Conservation (phyloP, 352 stramenopile genomes). For the Phytophthora pistaciae region DNA sequence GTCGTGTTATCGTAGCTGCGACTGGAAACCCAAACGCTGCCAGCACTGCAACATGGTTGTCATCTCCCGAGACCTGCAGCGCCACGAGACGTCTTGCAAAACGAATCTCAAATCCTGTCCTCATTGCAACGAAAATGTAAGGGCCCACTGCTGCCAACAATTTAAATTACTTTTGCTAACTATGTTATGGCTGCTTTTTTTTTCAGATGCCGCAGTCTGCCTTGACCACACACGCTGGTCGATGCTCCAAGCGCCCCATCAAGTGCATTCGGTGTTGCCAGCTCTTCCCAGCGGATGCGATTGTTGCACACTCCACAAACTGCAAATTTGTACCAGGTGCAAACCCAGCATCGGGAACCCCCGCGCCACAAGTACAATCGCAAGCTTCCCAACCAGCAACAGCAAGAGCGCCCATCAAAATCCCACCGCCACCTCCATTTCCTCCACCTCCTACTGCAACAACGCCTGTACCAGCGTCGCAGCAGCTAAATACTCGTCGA, state of each 20-base stretch:
- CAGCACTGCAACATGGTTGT: constrained; percentile 89
- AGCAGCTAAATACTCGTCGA: constrained; percentile 12
- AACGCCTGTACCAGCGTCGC: constrained; percentile 8
- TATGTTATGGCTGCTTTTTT: neutral
- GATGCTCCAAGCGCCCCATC: constrained; percentile 80
- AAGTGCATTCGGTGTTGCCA: constrained; percentile 88
- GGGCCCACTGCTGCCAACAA: neutral
- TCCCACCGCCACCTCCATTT: constrained; percentile 60
- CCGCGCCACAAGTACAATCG: neutral
- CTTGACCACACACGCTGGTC: constrained; percentile 55
- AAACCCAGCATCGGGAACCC: neutral
- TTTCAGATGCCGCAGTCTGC: constrained; percentile 62
- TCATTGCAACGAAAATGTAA: constrained; percentile 75
- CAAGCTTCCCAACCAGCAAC: constrained; percentile 4
- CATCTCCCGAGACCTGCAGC: constrained; percentile 66
- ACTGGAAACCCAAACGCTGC: constrained; percentile 83
- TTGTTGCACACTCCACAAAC: constrained; percentile 75
- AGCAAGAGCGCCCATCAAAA: constrained; percentile 32
- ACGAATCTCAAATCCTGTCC: constrained; percentile 67
- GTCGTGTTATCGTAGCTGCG: constrained; percentile 46
- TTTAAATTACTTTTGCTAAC: constrained; percentile 2
- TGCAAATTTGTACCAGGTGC: constrained; percentile 61
- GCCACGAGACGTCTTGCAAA: constrained; percentile 78
- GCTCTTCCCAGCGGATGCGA: constrained; percentile 76
- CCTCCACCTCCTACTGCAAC: constrained; percentile 38